Base-by-base conservation (phyloP, 768 basidiomycete genomes). In the Boletus reticuloceps region DNA sequence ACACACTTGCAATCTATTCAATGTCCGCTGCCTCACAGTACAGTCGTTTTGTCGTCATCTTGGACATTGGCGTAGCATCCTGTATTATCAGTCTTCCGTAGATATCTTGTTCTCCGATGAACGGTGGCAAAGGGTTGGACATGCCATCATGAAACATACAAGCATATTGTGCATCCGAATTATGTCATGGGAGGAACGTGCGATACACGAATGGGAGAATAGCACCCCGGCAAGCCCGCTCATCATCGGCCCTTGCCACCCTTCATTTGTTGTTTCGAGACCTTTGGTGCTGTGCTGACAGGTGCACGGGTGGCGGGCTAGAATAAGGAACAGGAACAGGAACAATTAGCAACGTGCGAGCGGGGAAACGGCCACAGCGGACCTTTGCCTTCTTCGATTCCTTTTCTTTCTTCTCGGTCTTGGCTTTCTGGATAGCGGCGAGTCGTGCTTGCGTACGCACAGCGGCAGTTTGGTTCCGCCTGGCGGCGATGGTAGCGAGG, bases 221-320 rank as follows among this genome's bases (percentile, higher is more conserved):
- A 19, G 36, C 45, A 47, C 48, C 42, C 52, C 34, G 38, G 53
- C 58, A 25, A 50, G 27, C 46, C 36, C 47, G 48, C 59, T n/a
- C 20, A 1, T 85, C 71, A 88, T 78, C 88, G 83, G 56, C 86
- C 82, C 77, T 89, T 88, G 67, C 86, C 83, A 70, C 92, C 93
- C 82, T 94, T 95, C 88, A 93, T 93, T 77, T 89, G 89, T 76
- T 96, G 94, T 79, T 95, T 98, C 69, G 92, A 92, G 42, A 95
- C 85, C 76, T 88, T 94, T 65, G 93, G 91, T 52, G 76, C 91
- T 39, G 79, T 72, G 48, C 85, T 71, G 14, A 74, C 80, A 38
- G 73, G 65, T 44, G 82, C 71, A 49, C 85, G 83, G 36, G 63
- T 39, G 5, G 81, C 70, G 61, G 86, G 80, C 88, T 88, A 62